A percentile compares a stretch with the other conserved stretches of the same genome.
These are phyloP conservation scores for Dentipellis sp. DNA, from an alignment of 768 basidiomycete species.

Conservation along the genomic window DNA sequence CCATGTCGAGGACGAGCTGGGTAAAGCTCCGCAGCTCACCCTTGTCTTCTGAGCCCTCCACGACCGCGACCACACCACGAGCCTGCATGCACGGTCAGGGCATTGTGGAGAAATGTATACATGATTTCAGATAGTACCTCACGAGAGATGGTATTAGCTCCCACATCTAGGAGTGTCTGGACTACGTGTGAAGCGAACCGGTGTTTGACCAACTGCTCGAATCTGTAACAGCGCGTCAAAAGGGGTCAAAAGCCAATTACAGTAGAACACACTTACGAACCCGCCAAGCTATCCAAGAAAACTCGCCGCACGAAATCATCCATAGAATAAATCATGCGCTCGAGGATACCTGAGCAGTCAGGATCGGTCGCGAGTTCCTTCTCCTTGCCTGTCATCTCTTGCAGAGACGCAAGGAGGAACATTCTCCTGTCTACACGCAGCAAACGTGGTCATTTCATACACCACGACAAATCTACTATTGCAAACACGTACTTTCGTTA, in stretches of 20 bases:
- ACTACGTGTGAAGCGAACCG: conserved; percentile 95
- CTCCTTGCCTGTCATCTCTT: conserved; percentile 83
- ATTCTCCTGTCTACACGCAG: conserved; percentile 21
- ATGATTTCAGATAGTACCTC: conserved; percentile 38
- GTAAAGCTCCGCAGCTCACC: conserved; percentile 66
- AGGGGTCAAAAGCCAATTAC: neutral
- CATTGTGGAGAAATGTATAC: neutral
- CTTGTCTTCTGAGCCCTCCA: conserved; percentile 34
- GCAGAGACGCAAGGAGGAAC: conserved; percentile 75
- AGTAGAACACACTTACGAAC: conserved; percentile 57
- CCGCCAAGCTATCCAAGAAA: conserved; percentile 77
- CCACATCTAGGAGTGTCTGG: conserved; percentile 76
- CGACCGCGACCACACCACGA: conserved; percentile 41
- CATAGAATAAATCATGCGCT: conserved; percentile 88
- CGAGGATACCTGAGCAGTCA: conserved; percentile 84
- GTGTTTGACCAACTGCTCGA: conserved; percentile 57
- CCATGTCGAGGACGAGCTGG: conserved; percentile 52
- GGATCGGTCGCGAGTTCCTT: conserved; percentile 87
- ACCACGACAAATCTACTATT: conserved; percentile 16
- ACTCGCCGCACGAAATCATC: conserved; percentile 93
- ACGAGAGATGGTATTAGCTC: conserved; percentile 51
- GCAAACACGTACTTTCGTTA: conserved; percentile 49
- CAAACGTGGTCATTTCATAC: neutral
- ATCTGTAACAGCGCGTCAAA: conserved; percentile 29
- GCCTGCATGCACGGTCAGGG: conserved; percentile 26